Base-by-base conservation (phyloP, 1,139 yeast species). In the Geotrichum fermentans region DNA sequence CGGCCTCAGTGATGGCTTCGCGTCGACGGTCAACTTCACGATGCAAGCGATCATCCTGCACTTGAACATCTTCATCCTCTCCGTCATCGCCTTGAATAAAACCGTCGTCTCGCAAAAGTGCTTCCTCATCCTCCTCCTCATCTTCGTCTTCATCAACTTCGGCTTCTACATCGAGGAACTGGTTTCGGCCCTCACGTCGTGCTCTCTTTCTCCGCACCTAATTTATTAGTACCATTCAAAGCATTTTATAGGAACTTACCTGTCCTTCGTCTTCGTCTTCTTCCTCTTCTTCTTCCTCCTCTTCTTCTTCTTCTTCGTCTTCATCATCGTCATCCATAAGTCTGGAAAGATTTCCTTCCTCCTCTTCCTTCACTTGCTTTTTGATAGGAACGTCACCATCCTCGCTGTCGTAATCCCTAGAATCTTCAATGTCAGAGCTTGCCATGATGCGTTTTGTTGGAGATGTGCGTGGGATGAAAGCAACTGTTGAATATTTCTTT, bases 61-160 rank as follows among this genome's bases (percentile, higher is more conserved):
- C 79, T 45, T 73, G 73, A 37, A 73, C 79, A 11, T 50, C 52
- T 14, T 73, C 78, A 29, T 78, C 83, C 21, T 74, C 78, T 43
- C 77, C 77, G 14, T 71, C 83, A 55, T 83, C 95, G 37, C 68
- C 70, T 49, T 70, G 72, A 45, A 72, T 71, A 48, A 72, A 72
- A 1, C 75, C 75, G 49, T 71, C 53, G 63, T 89, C 95, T 60
- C 90, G 79, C 51, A 85, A 79, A 38, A 87, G 71, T 56, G 85
- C 97, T 10, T 92, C 96, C 10, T 36, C 39, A 59, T 88, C 97
- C 53, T 89, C 97, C 58, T 90, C 97, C 37, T 92, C 98, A 57
- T 92, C 98, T 52, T 92, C 98, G 58, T 92, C 98, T 54, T 92
- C 97, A 66, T 94, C 96, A 52, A 92, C 99, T 66, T 92, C 98